Evolutionary conservation across 768 basidiomycete genomes (phyloP).

Genomic region (Collybia sordida): DNA sequence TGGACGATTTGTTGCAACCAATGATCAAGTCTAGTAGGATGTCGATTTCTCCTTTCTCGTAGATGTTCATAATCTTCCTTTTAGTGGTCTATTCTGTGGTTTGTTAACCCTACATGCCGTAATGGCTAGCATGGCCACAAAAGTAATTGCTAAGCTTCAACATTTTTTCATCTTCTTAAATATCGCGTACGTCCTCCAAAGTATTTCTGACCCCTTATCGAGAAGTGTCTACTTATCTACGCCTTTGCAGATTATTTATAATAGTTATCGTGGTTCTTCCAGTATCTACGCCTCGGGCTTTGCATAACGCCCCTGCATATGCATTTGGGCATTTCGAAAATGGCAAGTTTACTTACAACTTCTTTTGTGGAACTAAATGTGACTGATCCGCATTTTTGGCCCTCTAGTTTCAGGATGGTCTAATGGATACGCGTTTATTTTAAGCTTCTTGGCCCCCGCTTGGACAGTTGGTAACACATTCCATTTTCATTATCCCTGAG

Average conservation of each 20-base stretch:
- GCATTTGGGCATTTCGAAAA: constrained; percentile 66
- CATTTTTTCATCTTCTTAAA: constrained; percentile 72
- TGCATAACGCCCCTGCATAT: constrained; percentile 58
- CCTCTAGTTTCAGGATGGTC: constrained; percentile 52
- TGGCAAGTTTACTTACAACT: constrained; percentile 30
- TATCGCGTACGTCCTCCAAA: constrained; percentile 45
- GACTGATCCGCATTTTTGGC: background rate
- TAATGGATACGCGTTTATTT: constrained; percentile 56
- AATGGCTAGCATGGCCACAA: constrained; percentile 67
- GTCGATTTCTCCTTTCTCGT: background rate
- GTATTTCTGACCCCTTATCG: background rate
- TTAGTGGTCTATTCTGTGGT: constrained; percentile 64
- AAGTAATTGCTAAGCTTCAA: constrained; percentile 67
- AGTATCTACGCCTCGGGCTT: constrained; percentile 55
- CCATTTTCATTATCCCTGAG: constrained; percentile 7
- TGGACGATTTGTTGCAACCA: constrained; percentile 39
- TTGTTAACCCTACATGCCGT: constrained; percentile 62
- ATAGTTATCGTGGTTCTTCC: constrained; percentile 69
- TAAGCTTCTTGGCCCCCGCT: constrained; percentile 40
- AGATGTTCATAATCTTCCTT: background rate
- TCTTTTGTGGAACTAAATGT: background rate
- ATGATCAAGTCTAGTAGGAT: constrained; percentile 44
- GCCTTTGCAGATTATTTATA: constrained; percentile 45
- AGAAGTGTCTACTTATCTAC: background rate
- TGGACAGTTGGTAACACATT: constrained; percentile 38